Conservation (phyloP, 1,284 basidiomycete genomes). For the Rugosomyces carneus region DNA sequence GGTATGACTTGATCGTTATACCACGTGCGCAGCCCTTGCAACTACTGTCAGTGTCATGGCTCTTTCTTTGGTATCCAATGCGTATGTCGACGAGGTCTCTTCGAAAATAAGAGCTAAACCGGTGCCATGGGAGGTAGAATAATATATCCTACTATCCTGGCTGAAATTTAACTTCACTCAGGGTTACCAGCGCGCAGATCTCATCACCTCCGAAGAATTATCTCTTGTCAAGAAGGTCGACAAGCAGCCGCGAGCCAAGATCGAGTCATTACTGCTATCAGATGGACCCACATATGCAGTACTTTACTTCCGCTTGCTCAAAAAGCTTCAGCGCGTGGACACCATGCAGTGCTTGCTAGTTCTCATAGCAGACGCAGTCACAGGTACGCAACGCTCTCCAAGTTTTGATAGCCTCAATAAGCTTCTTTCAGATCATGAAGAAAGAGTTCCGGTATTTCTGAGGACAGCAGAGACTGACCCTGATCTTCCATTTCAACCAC, state of each 20-base stretch:
- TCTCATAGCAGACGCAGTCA: constrained; percentile 85
- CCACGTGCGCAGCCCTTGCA: neutral
- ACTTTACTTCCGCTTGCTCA: constrained; percentile 88
- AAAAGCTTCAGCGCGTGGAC: constrained; percentile 89
- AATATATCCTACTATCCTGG: neutral
- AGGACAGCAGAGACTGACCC: constrained; percentile 55
- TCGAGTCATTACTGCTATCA: constrained; percentile 68
- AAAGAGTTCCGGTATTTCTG: constrained; percentile 71
- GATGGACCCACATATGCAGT: constrained; percentile 80
- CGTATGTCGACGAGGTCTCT: constrained; percentile 84
- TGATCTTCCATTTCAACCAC: constrained; percentile 79
- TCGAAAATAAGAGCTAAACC: constrained; percentile 85
- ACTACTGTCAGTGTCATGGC: constrained; percentile 63
- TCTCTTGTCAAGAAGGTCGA: constrained; percentile 88
- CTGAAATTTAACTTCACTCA: constrained; percentile 21
- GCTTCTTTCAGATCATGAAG: constrained; percentile 58
- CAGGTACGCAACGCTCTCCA: constrained; percentile 41
- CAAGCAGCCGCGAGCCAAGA: constrained; percentile 70
- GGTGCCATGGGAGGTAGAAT: constrained; percentile 89
- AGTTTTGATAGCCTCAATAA: neutral
- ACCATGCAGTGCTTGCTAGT: constrained; percentile 93
- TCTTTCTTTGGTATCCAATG: constrained; percentile 79
- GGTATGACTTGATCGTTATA: neutral
- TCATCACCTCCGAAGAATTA: constrained; percentile 86
- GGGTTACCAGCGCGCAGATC: constrained; percentile 94